A percentile compares a stretch with the other conserved stretches of the same genome.
Evolutionary conservation across 2,329 filamentous ascomycete species (phyloP).

Genomic region (Botrytis aclada): DNA sequence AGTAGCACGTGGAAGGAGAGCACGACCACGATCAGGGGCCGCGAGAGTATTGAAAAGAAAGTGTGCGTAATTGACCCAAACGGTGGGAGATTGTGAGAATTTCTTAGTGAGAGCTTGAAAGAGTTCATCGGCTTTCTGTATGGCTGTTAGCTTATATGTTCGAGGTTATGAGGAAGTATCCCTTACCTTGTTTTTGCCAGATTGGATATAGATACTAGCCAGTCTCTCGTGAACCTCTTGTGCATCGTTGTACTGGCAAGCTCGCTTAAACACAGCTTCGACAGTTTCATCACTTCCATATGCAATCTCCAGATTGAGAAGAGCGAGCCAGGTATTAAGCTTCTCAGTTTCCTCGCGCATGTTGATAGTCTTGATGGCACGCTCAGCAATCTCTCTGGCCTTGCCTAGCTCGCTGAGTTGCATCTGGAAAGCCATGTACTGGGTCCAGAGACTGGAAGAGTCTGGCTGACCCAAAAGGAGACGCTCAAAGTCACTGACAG

Average conservation of each 20-base stretch:
- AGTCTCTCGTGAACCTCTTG: slow-evolving; percentile 86
- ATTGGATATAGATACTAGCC: slow-evolving; percentile 92
- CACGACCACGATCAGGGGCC: slow-evolving; percentile 70
- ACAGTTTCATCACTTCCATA: slow-evolving; percentile 81
- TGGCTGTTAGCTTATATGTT: slow-evolving; percentile 28
- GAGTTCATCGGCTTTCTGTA: slow-evolving; percentile 79
- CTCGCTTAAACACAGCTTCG: slow-evolving; percentile 84
- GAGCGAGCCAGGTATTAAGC: slow-evolving; percentile 90
- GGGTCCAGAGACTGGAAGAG: slow-evolving; percentile 89
- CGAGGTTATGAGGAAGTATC: not conserved
- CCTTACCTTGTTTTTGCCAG: slow-evolving; percentile 76
- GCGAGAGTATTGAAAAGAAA: slow-evolving; percentile 77
- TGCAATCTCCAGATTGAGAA: slow-evolving; percentile 89
- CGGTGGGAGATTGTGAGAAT: slow-evolving; percentile 71
- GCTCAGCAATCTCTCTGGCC: slow-evolving; percentile 84
- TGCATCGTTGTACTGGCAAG: slow-evolving; percentile 89
- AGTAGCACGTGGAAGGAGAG: slow-evolving; percentile 76
- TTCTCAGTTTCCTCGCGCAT: slow-evolving; percentile 90
- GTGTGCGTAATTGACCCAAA: slow-evolving; percentile 93
- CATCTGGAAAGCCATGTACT: slow-evolving; percentile 99
- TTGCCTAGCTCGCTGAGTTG: slow-evolving; percentile 85
- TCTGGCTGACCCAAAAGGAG: slow-evolving; percentile 89
- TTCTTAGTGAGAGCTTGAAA: slow-evolving; percentile 88
- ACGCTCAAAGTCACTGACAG: slow-evolving; percentile 87
- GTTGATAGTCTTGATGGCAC: slow-evolving; percentile 86